Base-by-base conservation (phyloP, 108 stramenopile species). In the Epithemia pelagica region DNA sequence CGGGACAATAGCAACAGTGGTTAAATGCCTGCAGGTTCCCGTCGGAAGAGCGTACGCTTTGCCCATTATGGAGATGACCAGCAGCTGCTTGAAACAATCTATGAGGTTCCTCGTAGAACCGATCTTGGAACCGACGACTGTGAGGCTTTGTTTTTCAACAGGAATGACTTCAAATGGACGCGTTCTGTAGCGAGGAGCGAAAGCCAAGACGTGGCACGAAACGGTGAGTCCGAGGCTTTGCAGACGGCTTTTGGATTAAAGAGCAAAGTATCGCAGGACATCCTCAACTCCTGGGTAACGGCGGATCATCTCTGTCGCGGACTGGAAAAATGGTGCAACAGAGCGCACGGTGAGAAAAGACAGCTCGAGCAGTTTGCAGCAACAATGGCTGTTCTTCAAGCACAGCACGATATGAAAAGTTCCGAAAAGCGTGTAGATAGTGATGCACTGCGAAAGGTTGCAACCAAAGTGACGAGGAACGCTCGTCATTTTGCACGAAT, bases 401-500 rank as follows among this genome's bases (percentile, higher is more conserved):
- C 72, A 5, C 69, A 72, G 28, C 28, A 73, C 25, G 68, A 72
- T 32, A 54, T 71, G 59, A 54, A 71, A 0, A 69, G 32, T 28
- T 52, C 33, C 32, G 59, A 60, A 37, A 32, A 28, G 28, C 21
- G 51, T 21, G 67, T 53, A 21, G 59, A 59, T 30, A 8, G 8
- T 22, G 72, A 81, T 31, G 30, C 58, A 29, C 51, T 81, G 52
- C 64, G 72, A 52, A 30, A 64, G 46, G 72, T 74, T 22, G 33
- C 62, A 1, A 30, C 72, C 3, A 65, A 70, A 31, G 55, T 55
- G 21, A 70, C 80, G n/a, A 32, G 58, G 25, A 54, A 61, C n/a
- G 51, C 75, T 22, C 67, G 75, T 27, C 52, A 69, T 2, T 76
- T 76, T 67, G 80, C 80, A 29, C 68, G 77, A 19, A 76, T 81